Conservation (phyloP, 129 eudicot genomes). For the Lactuca sativa region DNA sequence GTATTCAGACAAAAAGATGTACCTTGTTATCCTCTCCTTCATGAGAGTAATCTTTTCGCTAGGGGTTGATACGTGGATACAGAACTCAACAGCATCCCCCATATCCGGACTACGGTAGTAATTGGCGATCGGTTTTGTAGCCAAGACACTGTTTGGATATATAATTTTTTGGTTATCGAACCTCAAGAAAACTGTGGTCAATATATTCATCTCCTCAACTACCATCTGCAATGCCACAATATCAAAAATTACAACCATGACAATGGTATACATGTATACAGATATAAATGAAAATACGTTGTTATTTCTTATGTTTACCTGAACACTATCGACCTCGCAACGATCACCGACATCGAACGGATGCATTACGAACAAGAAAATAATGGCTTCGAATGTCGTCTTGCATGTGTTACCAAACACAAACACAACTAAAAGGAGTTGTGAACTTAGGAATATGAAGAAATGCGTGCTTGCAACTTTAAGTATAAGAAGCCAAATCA, state of each 20-base stretch:
- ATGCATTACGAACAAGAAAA: neutral
- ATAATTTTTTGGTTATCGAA: constrained; percentile 23
- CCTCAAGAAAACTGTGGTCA: constrained; percentile 27
- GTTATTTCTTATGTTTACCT: neutral
- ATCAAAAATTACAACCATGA: too few relatives aligned
- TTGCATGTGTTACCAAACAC: neutral
- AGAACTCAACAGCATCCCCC: constrained; percentile 36
- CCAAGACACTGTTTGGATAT: constrained; percentile 17
- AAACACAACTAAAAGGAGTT: neutral
- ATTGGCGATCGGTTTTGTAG: constrained; percentile 17
- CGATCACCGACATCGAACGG: constrained; percentile 24
- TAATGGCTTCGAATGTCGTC: neutral
- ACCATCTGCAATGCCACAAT: constrained; percentile 5
- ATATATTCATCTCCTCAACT: constrained; percentile 26
- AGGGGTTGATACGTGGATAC: constrained; percentile 30
- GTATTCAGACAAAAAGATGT: neutral
- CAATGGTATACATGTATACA: too few relatives aligned
- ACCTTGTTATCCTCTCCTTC: constrained; percentile 32
- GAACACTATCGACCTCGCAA: constrained; percentile 10
- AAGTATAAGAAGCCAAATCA: neutral
- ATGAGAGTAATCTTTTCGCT: constrained; percentile 21
- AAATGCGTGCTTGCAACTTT: neutral
- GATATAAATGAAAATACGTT: too few relatives aligned
- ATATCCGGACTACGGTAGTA: constrained; percentile 37
- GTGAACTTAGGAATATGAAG: neutral